Percentiles rank a stretch among this genome's conserved stretches.
phyloP scores from a whole-genome alignment of 352 stramenopile genomes.

The Globisporangium solare region DNA sequence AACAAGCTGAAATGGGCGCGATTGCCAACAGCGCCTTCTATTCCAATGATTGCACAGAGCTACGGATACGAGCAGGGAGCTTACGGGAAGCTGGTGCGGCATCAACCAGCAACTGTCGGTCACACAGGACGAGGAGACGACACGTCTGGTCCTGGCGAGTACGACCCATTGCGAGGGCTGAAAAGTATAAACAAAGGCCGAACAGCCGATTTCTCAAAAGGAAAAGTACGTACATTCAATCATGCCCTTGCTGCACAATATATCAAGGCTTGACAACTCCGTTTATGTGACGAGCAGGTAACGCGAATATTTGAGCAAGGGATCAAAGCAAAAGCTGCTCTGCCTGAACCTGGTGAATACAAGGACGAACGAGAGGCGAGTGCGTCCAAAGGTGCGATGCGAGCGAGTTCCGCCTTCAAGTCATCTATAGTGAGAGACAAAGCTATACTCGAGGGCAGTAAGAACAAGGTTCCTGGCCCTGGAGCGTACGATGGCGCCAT shows the following conservation, averaged over 20 bases:
- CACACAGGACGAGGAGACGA: slow-evolving; percentile 54
- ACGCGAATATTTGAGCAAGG: slow-evolving; percentile 62
- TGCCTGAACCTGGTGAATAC: slow-evolving; percentile 68
- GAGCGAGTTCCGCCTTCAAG: slow-evolving; percentile 71
- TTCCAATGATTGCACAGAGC: slow-evolving; percentile 65
- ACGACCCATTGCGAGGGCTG: slow-evolving; percentile 60
- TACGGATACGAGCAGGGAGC: slow-evolving; percentile 75
- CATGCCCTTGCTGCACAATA: background rate
- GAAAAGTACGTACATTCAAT: slow-evolving; percentile 26
- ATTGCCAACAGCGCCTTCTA: slow-evolving; percentile 66
- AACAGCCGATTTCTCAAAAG: slow-evolving; percentile 69
- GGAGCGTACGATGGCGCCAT: slow-evolving; percentile 47
- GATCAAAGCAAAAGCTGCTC: slow-evolving; percentile 41
- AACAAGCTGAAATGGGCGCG: slow-evolving; percentile 65
- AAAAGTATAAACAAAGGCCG: slow-evolving; percentile 63
- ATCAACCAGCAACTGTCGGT: slow-evolving; percentile 50
- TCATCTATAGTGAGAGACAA: slow-evolving; percentile 55
- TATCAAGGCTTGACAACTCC: background rate
- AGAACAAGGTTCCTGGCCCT: slow-evolving; percentile 51
- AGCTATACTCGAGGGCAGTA: slow-evolving; percentile 21
- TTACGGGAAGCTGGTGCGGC: slow-evolving; percentile 66
- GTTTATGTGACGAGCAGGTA: slow-evolving; percentile 11
- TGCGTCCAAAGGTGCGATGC: slow-evolving; percentile 31
- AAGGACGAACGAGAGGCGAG: slow-evolving; percentile 20
- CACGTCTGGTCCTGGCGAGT: slow-evolving; percentile 63